Conservation (phyloP, 495 filamentous ascomycete genomes). For the Daldinia concentrica region DNA sequence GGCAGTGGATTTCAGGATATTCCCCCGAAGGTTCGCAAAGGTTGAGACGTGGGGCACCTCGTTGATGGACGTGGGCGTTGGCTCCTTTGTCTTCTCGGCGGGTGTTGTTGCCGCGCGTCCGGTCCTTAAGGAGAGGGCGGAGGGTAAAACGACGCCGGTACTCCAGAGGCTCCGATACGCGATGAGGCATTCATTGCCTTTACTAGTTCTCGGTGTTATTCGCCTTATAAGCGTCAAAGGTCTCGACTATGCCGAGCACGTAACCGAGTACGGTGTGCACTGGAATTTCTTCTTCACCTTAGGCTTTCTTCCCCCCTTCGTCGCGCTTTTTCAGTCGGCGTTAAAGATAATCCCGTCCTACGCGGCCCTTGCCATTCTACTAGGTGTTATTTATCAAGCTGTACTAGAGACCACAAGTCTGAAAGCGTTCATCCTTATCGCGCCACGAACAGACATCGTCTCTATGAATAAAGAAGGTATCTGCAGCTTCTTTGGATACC, state of each 20-base stretch:
- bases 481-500: conserved; percentile 91
- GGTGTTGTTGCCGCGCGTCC: conserved; percentile 91
- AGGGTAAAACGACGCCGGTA: conserved; percentile 59
- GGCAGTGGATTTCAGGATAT: conserved; percentile 94
- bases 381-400: conserved; percentile 74
- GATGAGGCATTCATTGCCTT: conserved; percentile 80
- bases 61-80: conserved; percentile 97
- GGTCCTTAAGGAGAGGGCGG: conserved; percentile 75
- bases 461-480: conserved; percentile 93
- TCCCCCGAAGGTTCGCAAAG: conserved; percentile 95
- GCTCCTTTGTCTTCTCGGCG: conserved; percentile 95
- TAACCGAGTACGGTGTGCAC: conserved; percentile 97
- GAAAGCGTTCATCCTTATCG: conserved; percentile 85
- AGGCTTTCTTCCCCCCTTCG: conserved; percentile 85
- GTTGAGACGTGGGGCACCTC: conserved; percentile 98
- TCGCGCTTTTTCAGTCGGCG: conserved; percentile 81
- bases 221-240: conserved; percentile 91
- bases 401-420: conserved; percentile 79
- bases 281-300: conserved; percentile 99
- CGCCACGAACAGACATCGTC: conserved; percentile 76
- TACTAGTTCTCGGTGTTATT: conserved; percentile 82
- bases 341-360: conserved; percentile 73
- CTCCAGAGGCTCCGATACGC: conserved; percentile 66
- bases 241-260: conserved; percentile 94
- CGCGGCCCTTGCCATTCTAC: conserved; percentile 71